phyloP scores from a whole-genome alignment of 2,329 filamentous ascomycete genomes.

The Dactylella cylindrospora region DNA sequence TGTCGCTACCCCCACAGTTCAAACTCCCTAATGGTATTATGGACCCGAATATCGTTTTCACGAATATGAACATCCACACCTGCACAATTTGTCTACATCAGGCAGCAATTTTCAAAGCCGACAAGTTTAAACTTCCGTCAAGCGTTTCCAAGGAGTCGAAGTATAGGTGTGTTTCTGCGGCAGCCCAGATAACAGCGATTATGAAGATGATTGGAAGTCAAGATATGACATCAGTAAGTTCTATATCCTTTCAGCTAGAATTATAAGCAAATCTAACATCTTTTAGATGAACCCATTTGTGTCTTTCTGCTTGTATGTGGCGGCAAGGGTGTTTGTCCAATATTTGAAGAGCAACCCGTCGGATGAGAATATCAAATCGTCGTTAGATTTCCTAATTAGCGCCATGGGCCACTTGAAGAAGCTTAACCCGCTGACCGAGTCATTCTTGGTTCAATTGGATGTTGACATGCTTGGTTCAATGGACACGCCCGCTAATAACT shows the following conservation, averaged over 20 bases:
- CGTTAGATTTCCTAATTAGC: slow-evolving; percentile 83
- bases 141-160: slow-evolving; percentile 87
- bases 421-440: slow-evolving; percentile 88
- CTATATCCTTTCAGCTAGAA: background rate
- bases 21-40: slow-evolving; percentile 74
- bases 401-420: slow-evolving; percentile 88
- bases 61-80: slow-evolving; percentile 96
- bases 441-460: slow-evolving; percentile 89
- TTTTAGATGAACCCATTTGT: slow-evolving; percentile 89
- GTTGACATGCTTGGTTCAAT: slow-evolving; percentile 65
- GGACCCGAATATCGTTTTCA: slow-evolving; percentile 84
- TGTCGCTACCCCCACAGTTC: slow-evolving; percentile 77
- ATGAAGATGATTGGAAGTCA: slow-evolving; percentile 94
- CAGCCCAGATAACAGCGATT: slow-evolving; percentile 88
- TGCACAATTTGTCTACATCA: slow-evolving; percentile 97
- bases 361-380: slow-evolving; percentile 74
- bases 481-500: slow-evolving; percentile 42
- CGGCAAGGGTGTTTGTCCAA: slow-evolving; percentile 90
- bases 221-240: slow-evolving; percentile 75
- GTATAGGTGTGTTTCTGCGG: slow-evolving; percentile 85
- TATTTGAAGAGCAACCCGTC: slow-evolving; percentile 92
- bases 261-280: background rate
- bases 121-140: slow-evolving; percentile 76
- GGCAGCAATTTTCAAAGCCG: slow-evolving; percentile 94
- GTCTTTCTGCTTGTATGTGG: slow-evolving; percentile 94